Evolutionary conservation across 306 rosid genomes (phyloP), one percentile per base, ranked within the genome.

Genomic region (Fragaria iinumae): DNA sequence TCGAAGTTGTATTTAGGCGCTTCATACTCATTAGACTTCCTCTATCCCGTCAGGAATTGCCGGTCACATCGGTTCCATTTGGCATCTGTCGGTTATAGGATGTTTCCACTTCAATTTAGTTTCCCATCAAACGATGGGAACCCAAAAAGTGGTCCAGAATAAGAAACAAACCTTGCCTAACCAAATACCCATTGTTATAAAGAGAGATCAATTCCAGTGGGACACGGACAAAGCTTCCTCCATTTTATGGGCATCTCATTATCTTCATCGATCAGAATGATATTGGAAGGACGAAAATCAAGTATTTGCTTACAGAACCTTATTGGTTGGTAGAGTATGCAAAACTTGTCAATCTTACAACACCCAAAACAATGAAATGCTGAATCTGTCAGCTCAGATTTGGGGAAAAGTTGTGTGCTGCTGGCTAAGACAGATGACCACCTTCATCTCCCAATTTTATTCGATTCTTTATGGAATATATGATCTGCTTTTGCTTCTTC

Each of bases 141-240:
- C 62, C 49, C 72, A 69, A 62, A 60, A 80, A 10, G 84, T 76
- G 80, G 77, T 52, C 77, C 77, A 39, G 53, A 20, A 76, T 29
- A 23, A 23, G 13, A 57, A 17, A 27, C 83, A n/a, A 73, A 67
- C 49, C 59, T 57, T 67, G 50, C 83, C 43, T 49, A 57, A 62
- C 55, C 17, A 73, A 45, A 43, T 10, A 73, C 36, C 13, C 45
- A 49, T 10, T 18, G 62, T 71, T 49, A 4, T 29, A 70, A 5
- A 50, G 63, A 38, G 21, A 49, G 27, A 55, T 45, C 66, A 67
- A 44, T 73, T 39, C 39, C 63, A 36, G 65, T 10, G 53, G 45
- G 78, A 73, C 69, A 25, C 39, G 32, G 53, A 29, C 45, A 38
- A 14, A 13, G 36, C 39, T 41, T 75, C 36, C 62, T 59, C 36